Evolutionary conservation across 1,139 yeast genomes (phyloP), one percentile per base, ranked within the genome.

Genomic region (Scheffersomyces parashehatae): DNA sequence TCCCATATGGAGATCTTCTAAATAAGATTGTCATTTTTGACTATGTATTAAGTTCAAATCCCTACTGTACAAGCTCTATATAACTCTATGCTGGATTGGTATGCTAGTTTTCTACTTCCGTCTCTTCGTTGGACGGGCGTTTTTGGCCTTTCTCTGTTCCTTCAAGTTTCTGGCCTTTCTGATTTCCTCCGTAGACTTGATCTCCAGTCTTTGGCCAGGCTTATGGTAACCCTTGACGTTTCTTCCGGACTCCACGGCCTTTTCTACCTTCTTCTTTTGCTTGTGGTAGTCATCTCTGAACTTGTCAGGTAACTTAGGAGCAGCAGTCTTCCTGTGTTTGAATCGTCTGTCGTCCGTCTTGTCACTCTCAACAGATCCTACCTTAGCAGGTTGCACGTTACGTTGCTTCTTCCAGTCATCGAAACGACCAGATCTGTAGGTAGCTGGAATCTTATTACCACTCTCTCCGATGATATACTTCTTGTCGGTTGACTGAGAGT

Each of bases 381-480:
- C 80, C 53, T 75, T 78, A 14, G 63, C 54, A 35, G 81, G 75
- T 35, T 70, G 68, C 45, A 81, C 60, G 56, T 82, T 84, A 63
- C 90, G 81, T 36, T 82, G 81, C 53, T 83, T 78, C 60, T 85
- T 86, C 99, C 98, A 93, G 41, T 85, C 85, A 46, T 90, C 97
- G 59, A 81, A 93, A 55, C 90, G 83, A 43, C 99, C 99, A 4
- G 96, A 85, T 59, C 88, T 78, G 68, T 85, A 90, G 15, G 95
- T 78, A 1, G 99, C 99, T 4, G 99, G 97, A 44, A 95, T 83
- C 64, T 81, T 82, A 57, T 88, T 91, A 7, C 99, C 99, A 64
- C 89, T 85, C 64, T 95, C 99, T 51, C 98, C 96, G 52, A 90
- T 85, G 56, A 95, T 93, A 64, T 77, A 93, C 68, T 88, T 91